Evolutionary conservation across 148 eudicot genomes (phyloP).

Genomic region (Spergularia marina): DNA sequence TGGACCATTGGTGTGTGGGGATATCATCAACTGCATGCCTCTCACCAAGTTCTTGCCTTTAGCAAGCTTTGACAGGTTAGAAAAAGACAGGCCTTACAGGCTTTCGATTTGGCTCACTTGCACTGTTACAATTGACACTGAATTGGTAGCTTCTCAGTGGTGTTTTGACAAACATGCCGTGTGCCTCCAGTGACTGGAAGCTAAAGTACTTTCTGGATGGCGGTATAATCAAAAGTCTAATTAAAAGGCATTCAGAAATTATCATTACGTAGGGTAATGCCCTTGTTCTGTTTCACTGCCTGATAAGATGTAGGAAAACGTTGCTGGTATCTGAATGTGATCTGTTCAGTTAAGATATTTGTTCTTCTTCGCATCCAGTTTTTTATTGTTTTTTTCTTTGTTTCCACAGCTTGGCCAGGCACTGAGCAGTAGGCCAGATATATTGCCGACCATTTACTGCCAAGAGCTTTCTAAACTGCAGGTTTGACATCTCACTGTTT

Average conservation of each 20-base stretch:
- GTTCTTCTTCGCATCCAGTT: not conserved
- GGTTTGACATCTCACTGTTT: slow-evolving; percentile 38
- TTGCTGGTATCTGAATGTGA: not conserved
- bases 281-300: not conserved
- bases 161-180: not conserved
- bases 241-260: not conserved
- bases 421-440: slow-evolving; percentile 95
- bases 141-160: not conserved
- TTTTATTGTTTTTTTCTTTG: slow-evolving; percentile 12
- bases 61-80: not conserved
- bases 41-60: not conserved
- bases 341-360: not conserved
- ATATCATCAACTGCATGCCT: not conserved
- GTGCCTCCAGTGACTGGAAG: not conserved
- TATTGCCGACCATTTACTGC: slow-evolving; percentile 79
- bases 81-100: not conserved
- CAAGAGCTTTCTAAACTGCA: slow-evolving; percentile 91
- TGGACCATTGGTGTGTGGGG: not conserved
- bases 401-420: slow-evolving; percentile 91
- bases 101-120: not conserved
- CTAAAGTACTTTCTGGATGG: not conserved
- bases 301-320: not conserved
- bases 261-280: not conserved
- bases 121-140: not conserved
- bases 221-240: too few relatives aligned